Base-by-base conservation (phyloP, 805 yeast genomes). In the Priceomyces carsonii region DNA sequence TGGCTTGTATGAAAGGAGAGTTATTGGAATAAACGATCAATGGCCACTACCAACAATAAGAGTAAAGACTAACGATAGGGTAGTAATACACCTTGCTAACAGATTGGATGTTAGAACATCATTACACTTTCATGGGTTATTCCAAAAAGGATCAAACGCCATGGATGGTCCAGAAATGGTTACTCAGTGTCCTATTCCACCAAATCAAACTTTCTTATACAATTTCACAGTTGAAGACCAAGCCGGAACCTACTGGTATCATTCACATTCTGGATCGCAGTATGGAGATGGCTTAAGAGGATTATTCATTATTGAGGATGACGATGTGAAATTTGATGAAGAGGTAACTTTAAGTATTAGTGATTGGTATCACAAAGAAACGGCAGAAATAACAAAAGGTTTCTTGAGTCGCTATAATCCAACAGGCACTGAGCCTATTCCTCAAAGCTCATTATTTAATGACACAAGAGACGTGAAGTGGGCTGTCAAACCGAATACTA, bases 361-460 rank as follows among this genome's bases (percentile, higher is more conserved):
- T 31, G 99, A 93, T 53, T 90, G 96, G 95, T 93, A 93, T 67
- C 96, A 88, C 58, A 72, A 73, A 29, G 59, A 61, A 33, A 71
- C 82, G 20, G 66, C 68, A 17, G 77, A 61, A 24, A 67, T 84
- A 47, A 64, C 71, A 44, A 66, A 72, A 12, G 39, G 50, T 23
- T 90, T 93, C 67, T 56, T 89, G 69, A 77, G 66, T 46, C 58
- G 81, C 43, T 80, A 72, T 69, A 93, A 93, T 63, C 99, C 99
- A 40, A 87, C 96, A 7, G 99, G 99, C 55, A 96, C 98, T 28
- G 99, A 93, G 67, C 99, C 99, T 33, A 81, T 93, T 48, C 99
- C 99, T 6, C 84, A 85, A 47, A 70, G 75, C 57, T 62, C 85
- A 48, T 73, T 93, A 50, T 70, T 89, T 60, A 91, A 91, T 66